A percentile compares a stretch with the other conserved stretches of the same genome.
These are phyloP conservation scores for Edaphochlamys debaryana DNA, from an alignment of 139 green algal species.

Conservation along the genomic window DNA sequence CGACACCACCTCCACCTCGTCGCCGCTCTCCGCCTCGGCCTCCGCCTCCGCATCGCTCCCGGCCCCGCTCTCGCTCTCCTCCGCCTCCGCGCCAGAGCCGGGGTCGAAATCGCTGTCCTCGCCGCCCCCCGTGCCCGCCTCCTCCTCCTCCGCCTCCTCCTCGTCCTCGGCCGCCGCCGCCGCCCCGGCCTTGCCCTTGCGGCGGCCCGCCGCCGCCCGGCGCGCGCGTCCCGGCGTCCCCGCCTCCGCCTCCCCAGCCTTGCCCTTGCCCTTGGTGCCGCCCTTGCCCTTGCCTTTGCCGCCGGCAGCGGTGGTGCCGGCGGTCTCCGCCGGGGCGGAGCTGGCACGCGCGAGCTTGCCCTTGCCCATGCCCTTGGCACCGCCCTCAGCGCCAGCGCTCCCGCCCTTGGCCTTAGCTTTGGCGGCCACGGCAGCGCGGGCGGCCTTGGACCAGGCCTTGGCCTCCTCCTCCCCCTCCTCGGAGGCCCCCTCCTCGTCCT, in stretches of 20 bases:
- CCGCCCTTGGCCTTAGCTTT: not conserved
- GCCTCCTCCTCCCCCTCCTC: slow-evolving; percentile 18
- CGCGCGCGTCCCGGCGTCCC: not conserved
- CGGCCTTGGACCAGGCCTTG: not conserved
- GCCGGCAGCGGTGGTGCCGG: no score
- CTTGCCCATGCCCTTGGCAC: not conserved
- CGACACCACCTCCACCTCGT: not conserved
- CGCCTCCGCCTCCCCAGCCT: not conserved
- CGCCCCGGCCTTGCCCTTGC: no score
- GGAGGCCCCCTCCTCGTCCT: slow-evolving; percentile 22
- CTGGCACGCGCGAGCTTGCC: not conserved
- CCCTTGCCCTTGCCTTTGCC: not conserved
- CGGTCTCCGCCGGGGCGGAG: no score
- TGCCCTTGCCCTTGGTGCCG: not conserved
- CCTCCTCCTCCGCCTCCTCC: not conserved
- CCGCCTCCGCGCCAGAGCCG: no score
- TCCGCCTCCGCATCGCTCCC: no score
- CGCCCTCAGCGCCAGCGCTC: not conserved
- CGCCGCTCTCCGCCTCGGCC: not conserved
- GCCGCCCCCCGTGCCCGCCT: not conserved
- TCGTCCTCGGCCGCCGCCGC: no score
- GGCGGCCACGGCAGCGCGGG: slow-evolving; percentile 5
- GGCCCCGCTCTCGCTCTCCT: no score
- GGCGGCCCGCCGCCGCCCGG: not conserved
- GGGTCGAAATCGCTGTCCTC: not conserved